These are phyloP conservation scores for Echites panduratus DNA, from an alignment of 257 asterid species.

Conservation along the genomic window DNA sequence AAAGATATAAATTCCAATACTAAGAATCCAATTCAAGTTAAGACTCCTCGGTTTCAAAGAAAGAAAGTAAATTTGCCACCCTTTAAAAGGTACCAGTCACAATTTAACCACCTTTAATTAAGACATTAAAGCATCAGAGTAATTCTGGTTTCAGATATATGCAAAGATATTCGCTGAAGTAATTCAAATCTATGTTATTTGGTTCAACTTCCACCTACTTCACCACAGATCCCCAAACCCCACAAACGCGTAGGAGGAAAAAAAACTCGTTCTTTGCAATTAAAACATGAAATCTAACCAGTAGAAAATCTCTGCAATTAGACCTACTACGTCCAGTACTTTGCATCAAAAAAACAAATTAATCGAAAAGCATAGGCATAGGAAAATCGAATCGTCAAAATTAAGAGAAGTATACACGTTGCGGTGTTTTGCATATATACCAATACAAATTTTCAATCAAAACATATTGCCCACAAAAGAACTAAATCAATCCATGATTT, in stretches of 20 bases:
- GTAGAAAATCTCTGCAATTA: background rate
- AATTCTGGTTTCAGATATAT: background rate
- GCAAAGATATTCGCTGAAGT: background rate
- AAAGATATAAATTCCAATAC: background rate
- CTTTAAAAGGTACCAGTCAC: background rate
- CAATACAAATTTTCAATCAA: background rate
- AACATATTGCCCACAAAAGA: background rate
- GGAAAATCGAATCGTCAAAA: background rate
- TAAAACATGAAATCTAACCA: background rate
- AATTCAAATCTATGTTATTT: background rate
- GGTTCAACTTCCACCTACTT: background rate
- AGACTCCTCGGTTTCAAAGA: background rate
- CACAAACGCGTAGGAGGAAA: too few species aligned
- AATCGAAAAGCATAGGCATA: background rate
- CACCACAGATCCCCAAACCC: background rate
- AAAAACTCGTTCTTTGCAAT: too few species aligned
- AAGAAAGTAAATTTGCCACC: background rate
- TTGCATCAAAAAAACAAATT: background rate
- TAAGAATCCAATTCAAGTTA: background rate
- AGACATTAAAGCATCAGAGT: background rate
- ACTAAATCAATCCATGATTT: background rate
- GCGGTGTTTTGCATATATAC: background rate
- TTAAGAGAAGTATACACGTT: background rate
- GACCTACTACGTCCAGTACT: background rate
- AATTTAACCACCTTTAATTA: background rate